Conservation (phyloP, 768 basidiomycete species). For the Boletales sp. region DNA sequence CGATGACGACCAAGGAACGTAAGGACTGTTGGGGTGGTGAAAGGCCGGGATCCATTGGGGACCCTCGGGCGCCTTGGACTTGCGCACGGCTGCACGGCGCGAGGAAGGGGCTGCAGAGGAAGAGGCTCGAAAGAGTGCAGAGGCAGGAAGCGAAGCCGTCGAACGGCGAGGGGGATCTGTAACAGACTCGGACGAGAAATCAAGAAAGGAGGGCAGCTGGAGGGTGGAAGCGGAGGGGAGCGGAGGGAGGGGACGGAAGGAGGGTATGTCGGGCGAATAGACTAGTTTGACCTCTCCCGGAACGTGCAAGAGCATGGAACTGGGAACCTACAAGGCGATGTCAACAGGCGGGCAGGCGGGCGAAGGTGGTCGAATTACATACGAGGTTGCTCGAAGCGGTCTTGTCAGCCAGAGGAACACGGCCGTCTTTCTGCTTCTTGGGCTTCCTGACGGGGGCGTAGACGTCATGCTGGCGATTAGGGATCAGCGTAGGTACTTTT, state of each 20-base stretch:
- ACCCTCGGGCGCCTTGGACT: slow-evolving; percentile 24
- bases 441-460: slow-evolving; percentile 22
- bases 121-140: slow-evolving; percentile 15
- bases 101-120: slow-evolving; percentile 15
- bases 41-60: slow-evolving; percentile 36
- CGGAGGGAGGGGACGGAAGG: slow-evolving; percentile 31
- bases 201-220: slow-evolving; percentile 37
- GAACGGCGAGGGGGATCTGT: slow-evolving; percentile 8
- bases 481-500: slow-evolving; percentile 28
- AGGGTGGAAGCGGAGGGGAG: slow-evolving; percentile 37
- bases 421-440: slow-evolving; percentile 18
- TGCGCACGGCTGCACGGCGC: slow-evolving; percentile 8
- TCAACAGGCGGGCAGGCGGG: slow-evolving; percentile 7
- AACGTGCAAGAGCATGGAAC: slow-evolving; percentile 14
- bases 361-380: slow-evolving; percentile 17
- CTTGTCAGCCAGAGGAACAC: slow-evolving; percentile 33
- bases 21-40: slow-evolving; percentile 53
- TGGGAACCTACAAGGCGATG: slow-evolving; percentile 9
- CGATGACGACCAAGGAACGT: slow-evolving; percentile 46
- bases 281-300: slow-evolving; percentile 5
- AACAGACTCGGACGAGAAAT: slow-evolving; percentile 24
- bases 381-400: slow-evolving; percentile 26
- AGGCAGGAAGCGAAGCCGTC: slow-evolving; percentile 12
- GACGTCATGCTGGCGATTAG: slow-evolving; percentile 19
- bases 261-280: slow-evolving; percentile 8